phyloP scores from a whole-genome alignment of 2,329 filamentous ascomycete species.

The Chrysoporthe deuterocubensis region DNA sequence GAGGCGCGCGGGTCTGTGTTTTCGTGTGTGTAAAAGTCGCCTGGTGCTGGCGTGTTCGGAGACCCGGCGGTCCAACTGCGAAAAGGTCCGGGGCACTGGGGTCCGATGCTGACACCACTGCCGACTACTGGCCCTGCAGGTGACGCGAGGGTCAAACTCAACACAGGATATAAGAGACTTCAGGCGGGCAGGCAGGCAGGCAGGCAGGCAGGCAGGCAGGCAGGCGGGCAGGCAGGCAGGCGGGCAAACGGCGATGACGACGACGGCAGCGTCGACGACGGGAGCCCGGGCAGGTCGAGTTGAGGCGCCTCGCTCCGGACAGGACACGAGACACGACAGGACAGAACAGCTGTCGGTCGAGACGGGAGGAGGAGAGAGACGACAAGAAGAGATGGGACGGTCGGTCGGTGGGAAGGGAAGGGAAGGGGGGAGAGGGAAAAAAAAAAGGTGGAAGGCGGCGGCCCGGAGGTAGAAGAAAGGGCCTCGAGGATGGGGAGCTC shows the following conservation, averaged over 20 bases:
- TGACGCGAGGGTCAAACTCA: neutral
- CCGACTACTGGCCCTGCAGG: neutral
- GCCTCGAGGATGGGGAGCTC: neutral
- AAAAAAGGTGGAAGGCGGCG: neutral
- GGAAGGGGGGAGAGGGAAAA: neutral
- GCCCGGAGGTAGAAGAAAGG: neutral
- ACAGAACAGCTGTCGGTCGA: neutral
- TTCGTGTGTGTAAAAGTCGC: neutral
- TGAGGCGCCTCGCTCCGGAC: neutral
- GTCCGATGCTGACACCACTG: constrained; percentile 19
- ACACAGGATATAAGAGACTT: no score
- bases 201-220: neutral
- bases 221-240: neutral
- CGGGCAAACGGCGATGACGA: neutral
- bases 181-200: no score
- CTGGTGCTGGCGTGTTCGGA: constrained; percentile 17
- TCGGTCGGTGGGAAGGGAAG: neutral
- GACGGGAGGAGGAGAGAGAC: neutral
- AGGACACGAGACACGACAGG: neutral
- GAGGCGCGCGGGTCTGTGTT: neutral
- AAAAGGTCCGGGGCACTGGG: constrained; percentile 23
- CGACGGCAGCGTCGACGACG: no score
- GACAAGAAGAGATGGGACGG: neutral
- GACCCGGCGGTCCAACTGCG: constrained; percentile 24
- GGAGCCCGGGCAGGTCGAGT: no score